Conservation (phyloP, 202 grass and related monocot genomes). For the Dendrocalamus latiflorus region DNA sequence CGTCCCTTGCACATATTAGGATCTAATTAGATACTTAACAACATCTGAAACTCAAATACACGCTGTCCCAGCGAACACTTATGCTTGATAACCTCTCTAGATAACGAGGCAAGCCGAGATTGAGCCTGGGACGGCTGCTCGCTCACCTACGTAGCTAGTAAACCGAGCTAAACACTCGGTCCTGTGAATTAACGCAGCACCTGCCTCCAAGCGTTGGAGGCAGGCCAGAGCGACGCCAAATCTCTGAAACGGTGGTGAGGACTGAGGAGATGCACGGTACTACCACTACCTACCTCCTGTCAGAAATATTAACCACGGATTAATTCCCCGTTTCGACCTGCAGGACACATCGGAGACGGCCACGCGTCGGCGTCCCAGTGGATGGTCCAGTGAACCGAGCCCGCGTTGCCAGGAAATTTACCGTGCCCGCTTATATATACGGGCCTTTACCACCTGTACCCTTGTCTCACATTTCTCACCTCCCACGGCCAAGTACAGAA, state of each 20-base stretch:
- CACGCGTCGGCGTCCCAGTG: neutral
- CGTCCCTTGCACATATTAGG: too few relatives aligned
- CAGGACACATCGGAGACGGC: accelerated
- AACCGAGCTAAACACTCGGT: too few relatives aligned
- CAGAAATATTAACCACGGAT: conserved; percentile 40
- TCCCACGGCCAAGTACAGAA: conserved; percentile 12
- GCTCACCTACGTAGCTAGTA: too few relatives aligned
- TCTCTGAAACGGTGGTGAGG: neutral
- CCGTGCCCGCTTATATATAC: conserved; percentile 30
- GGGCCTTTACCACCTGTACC: neutral
- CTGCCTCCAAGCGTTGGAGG: too few relatives aligned
- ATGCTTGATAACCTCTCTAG: too few relatives aligned
- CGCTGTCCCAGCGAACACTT: too few relatives aligned
- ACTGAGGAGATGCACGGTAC: too few relatives aligned
- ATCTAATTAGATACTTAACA: too few relatives aligned
- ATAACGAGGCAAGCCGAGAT: too few relatives aligned
- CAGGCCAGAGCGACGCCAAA: neutral
- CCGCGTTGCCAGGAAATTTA: conserved; percentile 9
- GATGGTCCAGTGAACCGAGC: accelerated
- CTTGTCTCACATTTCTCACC: neutral
- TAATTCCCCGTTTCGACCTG: neutral
- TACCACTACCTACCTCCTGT: conserved; percentile 11
- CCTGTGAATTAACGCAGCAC: neutral
- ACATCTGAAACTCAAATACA: too few relatives aligned
- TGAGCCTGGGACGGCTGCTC: too few relatives aligned